A percentile compares a stretch with the other conserved stretches of the same genome.
These are phyloP conservation scores for Pseudozyma sp. DNA, from an alignment of 1,284 basidiomycete species.

Conservation along the genomic window DNA sequence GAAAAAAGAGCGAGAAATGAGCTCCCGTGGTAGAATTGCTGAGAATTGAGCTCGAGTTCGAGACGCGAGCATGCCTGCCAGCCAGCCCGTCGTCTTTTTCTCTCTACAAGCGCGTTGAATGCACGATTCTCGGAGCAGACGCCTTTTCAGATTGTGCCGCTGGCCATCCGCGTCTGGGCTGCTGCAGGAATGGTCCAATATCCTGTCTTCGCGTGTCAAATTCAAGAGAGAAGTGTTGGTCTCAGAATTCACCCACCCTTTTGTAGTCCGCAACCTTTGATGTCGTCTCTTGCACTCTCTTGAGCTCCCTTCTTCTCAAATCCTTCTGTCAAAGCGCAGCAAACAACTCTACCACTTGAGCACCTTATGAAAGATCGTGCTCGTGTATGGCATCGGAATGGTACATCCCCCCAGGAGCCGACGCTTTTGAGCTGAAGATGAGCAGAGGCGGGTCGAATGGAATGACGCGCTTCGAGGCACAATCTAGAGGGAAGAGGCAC, in stretches of 20 bases:
- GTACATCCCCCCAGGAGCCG: no score
- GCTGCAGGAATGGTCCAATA: background rate
- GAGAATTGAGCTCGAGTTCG: background rate
- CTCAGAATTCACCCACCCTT: background rate
- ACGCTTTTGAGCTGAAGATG: background rate
- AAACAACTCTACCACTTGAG: no score
- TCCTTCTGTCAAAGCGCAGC: background rate
- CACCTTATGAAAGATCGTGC: no score
- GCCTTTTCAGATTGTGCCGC: background rate
- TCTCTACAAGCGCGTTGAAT: constrained; percentile 30
- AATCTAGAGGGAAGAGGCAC: background rate
- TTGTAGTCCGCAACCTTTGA: background rate
- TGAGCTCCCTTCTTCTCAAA: no score
- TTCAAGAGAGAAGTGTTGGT: constrained; percentile 13
- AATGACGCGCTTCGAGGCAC: no score
- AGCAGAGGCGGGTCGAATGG: background rate
- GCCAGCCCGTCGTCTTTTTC: background rate
- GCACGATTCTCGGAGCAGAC: constrained; percentile 35
- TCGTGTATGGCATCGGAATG: no score
- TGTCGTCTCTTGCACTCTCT: background rate
- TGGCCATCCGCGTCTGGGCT: background rate
- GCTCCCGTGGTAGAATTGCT: no score
- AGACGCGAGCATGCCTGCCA: background rate
- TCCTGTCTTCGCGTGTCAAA: background rate
- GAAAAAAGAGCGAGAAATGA: no score